Evolutionary conservation across 2,329 filamentous ascomycete genomes (phyloP), one percentile per base, ranked within the genome.

Genomic region (Fusarium coicis): DNA sequence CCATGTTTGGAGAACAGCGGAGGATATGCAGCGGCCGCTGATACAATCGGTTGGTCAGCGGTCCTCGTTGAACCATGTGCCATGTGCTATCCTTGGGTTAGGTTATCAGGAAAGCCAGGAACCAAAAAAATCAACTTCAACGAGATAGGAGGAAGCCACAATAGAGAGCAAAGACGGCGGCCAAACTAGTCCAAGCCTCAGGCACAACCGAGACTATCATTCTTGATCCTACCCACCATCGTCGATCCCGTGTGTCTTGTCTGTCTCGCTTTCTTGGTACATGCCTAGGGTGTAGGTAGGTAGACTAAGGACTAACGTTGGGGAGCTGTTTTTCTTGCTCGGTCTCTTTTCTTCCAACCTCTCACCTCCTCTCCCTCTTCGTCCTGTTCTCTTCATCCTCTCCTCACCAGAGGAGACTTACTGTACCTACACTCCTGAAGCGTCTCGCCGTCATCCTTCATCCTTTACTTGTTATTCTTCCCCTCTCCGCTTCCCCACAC

Each of bases 191-290:
- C 56, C 55, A 66, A 77, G 73, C 75, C 74, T 72, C 71, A 74
- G 72, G 72, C 71, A 74, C 72, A 69, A 63, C 71, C 71, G 56
- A 52, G 63, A 74, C 68, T 74, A 72, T 69, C 64, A 63, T 61
- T 54, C 69, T 74, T 53, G 71, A 68, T 75, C 75, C 69, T 75
- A 76, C 74, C 70, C 72, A 75, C 75, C 64, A 74, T 77, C 76
- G 70, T 75, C 73, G 68, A 69, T 68, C 61, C 55, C 57, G 55
- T 39, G 59, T 76, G 66, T 71, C 70, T 77, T 58, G 71, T 69
- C 54, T 30, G 57, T 68, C 40, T 66, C 60, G 63, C 60, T 32
- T 37, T 65, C 60, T 67, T 67, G 53, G 53, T 42, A 37, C 36
- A 16, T 36, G 16, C 15, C 15, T 36, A 47, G 66, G 44, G 49